Base-by-base conservation (phyloP, 192 early-diverging fungal species). In the Glomus cerebriforme region DNA sequence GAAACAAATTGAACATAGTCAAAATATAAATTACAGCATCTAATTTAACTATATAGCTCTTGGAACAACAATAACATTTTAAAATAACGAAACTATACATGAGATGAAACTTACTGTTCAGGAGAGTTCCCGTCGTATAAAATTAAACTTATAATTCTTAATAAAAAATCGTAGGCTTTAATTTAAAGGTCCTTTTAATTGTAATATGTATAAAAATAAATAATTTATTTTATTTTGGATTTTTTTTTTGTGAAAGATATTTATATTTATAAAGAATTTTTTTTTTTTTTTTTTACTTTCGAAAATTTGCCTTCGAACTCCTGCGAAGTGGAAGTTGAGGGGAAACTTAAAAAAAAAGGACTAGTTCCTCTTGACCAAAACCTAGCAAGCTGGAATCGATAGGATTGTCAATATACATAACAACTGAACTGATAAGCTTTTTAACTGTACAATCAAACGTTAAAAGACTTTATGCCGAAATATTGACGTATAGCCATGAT, bases 321-420 rank as follows among this genome's bases (percentile, higher is more conserved):
- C 69, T 27, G 69, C 69, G 69, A 71, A 71, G 69, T 39, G n/a
- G 29, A 34, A 67, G 32, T 54, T 43, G 49, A 54, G 65, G 65
- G 65, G 66, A 37, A 34, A 68, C 29, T 68, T 29, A 37, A 32
- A 37, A 68, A 54, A 47, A 68, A 68, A 68, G 34, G 66, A n/a
- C 31, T 35, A 68, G 66, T 13, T 34, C 22, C 22, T 37, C 34
- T 9, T 32, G 12, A 19, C 64, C 29, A 31, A 8, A 32, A 65
- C n/a, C 19, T 22, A 17, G 24, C 59, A 24, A 27, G 26, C 31
- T 10, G 27, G 15, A 65, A 32, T 65, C 19, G 64, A 65, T 34
- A 65, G 31, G 64, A 65, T 39, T 35, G 34, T 15, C 66, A 63
- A 27, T 63, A 63, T 63, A 63, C 24, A 59, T 59, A 59, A 59